phyloP scores from a whole-genome alignment of 352 stramenopile species.

The Globisporangium cystogenes region DNA sequence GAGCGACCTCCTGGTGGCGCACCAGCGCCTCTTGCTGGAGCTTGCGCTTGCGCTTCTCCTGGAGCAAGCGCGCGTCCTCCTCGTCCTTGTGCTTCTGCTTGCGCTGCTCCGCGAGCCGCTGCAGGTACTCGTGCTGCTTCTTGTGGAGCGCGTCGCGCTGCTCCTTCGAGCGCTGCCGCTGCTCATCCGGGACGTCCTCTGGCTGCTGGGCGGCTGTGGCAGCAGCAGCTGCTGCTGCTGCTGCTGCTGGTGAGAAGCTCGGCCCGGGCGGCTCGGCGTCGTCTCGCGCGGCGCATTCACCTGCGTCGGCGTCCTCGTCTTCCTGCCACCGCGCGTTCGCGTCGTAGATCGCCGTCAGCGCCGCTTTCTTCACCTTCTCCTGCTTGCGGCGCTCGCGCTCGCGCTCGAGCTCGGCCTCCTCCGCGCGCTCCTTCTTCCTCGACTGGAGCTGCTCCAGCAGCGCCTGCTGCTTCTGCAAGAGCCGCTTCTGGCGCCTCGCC shows the following conservation, averaged over 20 bases:
- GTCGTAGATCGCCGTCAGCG: slow-evolving; percentile 52
- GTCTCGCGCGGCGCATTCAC: neutral
- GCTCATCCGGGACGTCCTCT: slow-evolving; percentile 19
- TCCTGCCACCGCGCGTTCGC: slow-evolving; percentile 22
- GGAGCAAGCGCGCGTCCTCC: slow-evolving; percentile 43
- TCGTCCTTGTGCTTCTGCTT: slow-evolving; percentile 67
- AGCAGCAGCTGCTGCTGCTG: neutral
- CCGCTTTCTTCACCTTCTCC: slow-evolving; percentile 46
- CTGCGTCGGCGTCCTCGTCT: slow-evolving; percentile 13
- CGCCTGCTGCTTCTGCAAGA: slow-evolving; percentile 57
- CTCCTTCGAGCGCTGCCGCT: slow-evolving; percentile 39
- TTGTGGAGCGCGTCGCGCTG: slow-evolving; percentile 41
- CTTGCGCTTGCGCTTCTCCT: slow-evolving; percentile 49
- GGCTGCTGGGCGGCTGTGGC: slow-evolving; percentile 2
- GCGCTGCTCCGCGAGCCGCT: slow-evolving; percentile 51
- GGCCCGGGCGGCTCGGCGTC: neutral
- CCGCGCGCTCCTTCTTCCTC: slow-evolving; percentile 47
- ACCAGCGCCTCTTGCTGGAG: slow-evolving; percentile 50
- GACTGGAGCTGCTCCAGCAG: slow-evolving; percentile 42
- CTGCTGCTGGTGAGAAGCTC: neutral
- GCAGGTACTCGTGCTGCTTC: slow-evolving; percentile 70
- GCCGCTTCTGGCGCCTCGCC: slow-evolving; percentile 30
- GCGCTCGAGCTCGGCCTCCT: slow-evolving; percentile 41
- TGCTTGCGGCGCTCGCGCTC: slow-evolving; percentile 44
- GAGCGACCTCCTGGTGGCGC: slow-evolving; percentile 46